These are phyloP conservation scores for Fusarium begoniae DNA, from an alignment of 2,329 filamentous ascomycete genomes.

Conservation along the genomic window DNA sequence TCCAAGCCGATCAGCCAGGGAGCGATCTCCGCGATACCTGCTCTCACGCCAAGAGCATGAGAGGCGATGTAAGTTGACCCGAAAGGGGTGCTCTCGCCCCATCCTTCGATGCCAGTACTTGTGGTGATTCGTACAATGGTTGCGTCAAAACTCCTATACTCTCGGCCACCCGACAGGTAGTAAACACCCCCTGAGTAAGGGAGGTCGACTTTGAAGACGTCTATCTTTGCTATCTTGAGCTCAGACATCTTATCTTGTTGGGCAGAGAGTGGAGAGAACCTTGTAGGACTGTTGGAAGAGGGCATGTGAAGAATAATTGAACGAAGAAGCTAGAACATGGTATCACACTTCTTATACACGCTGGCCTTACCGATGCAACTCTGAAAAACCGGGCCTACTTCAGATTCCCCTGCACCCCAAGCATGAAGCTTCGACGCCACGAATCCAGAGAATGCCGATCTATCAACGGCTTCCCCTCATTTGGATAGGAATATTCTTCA, in stretches of 20 bases:
- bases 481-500: not conserved
- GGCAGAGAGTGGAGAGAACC: not conserved
- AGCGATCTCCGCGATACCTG: conserved; percentile 25
- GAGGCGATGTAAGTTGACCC: conserved; percentile 29
- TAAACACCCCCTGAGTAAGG: conserved; percentile 29
- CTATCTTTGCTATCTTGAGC: conserved; percentile 31
- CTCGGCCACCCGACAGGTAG: conserved; percentile 22
- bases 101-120: conserved; percentile 30
- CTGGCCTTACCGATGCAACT: not conserved
- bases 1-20: conserved; percentile 25
- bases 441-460: not conserved
- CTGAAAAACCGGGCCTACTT: not conserved
- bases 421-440: not conserved
- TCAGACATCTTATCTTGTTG: conserved; percentile 43
- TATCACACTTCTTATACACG: not conserved
- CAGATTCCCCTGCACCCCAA: not conserved
- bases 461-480: not conserved
- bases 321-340: too few relatives aligned
- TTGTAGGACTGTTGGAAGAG: not conserved
- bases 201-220: conserved; percentile 26
- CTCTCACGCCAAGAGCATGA: conserved; percentile 30
- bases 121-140: conserved; percentile 35
- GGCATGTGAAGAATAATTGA: not conserved
- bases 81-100: conserved; percentile 36
- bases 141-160: conserved; percentile 27